Percentiles rank a stretch among this genome's conserved stretches.
Evolutionary conservation across 2,329 filamentous ascomycete species (phyloP).

Genomic region (Akanthomyces muscarius): DNA sequence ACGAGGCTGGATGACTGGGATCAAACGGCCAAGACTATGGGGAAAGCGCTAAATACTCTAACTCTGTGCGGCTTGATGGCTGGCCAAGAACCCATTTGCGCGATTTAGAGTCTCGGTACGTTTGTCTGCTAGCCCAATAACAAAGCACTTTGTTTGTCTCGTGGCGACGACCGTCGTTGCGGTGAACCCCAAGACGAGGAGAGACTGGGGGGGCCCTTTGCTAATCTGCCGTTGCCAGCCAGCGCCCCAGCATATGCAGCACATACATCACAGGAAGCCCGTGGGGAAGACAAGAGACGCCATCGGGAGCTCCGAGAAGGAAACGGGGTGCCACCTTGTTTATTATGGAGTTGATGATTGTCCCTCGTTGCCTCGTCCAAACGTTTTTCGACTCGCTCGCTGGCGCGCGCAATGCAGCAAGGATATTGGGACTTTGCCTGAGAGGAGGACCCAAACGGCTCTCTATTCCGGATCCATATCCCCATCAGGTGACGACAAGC

Average conservation of each 20-base stretch:
- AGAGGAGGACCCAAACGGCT: constrained; percentile 4
- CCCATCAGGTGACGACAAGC: constrained; percentile 11
- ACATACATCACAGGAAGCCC: neutral
- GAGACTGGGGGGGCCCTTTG: neutral
- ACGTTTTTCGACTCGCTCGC: neutral
- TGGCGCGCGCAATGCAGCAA: neutral
- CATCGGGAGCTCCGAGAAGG: constrained; percentile 9
- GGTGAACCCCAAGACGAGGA: neutral
- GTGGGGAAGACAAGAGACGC: constrained; percentile 1
- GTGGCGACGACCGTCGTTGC: neutral
- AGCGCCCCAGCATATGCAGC: neutral
- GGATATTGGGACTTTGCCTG: neutral
- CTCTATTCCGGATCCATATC: constrained; percentile 8
- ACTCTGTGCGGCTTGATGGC: neutral
- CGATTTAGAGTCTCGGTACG: neutral
- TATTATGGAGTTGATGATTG: neutral
- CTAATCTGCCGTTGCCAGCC: neutral
- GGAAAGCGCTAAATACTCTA: neutral
- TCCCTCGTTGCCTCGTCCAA: neutral
- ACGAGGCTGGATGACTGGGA: neutral
- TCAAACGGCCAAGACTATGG: neutral
- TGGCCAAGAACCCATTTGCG: neutral
- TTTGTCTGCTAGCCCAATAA: neutral
- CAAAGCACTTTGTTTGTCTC: neutral
- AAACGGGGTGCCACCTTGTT: neutral